Evolutionary conservation across 2,329 filamentous ascomycete species (phyloP).

Genomic region (Fusarium sp.): DNA sequence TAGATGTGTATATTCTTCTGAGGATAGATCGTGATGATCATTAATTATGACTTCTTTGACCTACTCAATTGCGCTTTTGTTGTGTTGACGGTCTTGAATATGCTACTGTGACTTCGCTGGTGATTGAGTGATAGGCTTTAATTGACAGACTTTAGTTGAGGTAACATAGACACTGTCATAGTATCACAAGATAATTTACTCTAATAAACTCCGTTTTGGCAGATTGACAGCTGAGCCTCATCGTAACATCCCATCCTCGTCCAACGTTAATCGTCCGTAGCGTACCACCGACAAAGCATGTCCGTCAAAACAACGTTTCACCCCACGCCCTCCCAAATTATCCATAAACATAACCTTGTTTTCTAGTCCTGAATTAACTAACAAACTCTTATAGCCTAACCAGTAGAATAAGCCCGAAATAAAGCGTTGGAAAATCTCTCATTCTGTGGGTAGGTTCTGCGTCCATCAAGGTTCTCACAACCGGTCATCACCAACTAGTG

Average conservation of each 20-base stretch:
- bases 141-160: too few relatives aligned
- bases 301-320: constrained; percentile 18
- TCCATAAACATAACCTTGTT: constrained; percentile 37
- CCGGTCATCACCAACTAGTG: constrained; percentile 6
- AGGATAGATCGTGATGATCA: not conserved
- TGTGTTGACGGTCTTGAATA: not conserved
- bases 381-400: not conserved
- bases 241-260: not conserved
- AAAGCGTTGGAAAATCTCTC: constrained; percentile 14
- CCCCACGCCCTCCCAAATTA: constrained; percentile 6
- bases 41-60: constrained; percentile 8
- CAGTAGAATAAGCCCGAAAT: not conserved
- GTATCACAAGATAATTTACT: not conserved
- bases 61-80: too few relatives aligned
- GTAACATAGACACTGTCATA: not conserved
- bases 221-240: not conserved
- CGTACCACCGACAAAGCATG: not conserved
- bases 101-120: rapidly evolving
- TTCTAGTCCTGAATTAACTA: not conserved
- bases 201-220: not conserved
- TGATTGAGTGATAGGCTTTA: not conserved
- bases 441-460: not conserved
- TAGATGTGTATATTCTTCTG: not conserved
- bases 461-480: constrained; percentile 43
- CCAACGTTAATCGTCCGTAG: not conserved